These are phyloP conservation scores for Cladosporium sp. DNA, from an alignment of 2,329 filamentous ascomycete genomes.

Conservation along the genomic window DNA sequence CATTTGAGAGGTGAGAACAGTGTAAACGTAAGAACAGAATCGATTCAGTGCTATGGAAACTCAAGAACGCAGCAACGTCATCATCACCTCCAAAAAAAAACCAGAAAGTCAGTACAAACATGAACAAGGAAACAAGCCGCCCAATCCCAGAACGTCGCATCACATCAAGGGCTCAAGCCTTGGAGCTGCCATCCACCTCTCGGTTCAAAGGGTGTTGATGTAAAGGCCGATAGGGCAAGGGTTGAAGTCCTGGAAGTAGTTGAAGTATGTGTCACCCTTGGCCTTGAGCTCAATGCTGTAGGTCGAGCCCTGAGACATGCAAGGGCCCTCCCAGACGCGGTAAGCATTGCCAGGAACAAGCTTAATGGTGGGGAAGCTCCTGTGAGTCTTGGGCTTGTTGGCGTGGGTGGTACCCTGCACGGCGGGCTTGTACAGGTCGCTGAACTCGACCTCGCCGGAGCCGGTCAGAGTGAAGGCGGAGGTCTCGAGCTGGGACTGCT, in stretches of 20 bases:
- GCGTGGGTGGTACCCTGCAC: constrained; percentile 26
- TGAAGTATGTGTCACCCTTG: constrained; percentile 52
- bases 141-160: neutral
- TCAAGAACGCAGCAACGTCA: neutral
- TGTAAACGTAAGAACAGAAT: neutral
- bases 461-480: constrained; percentile 40
- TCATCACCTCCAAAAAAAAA: neutral
- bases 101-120: neutral
- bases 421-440: constrained; percentile 27
- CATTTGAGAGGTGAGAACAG: neutral
- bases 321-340: constrained; percentile 55
- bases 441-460: constrained; percentile 39
- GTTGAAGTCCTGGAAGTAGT: constrained; percentile 67
- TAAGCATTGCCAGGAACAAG: constrained; percentile 51
- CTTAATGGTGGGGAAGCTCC: neutral
- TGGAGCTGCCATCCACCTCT: neutral
- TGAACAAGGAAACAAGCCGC: neutral
- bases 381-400: constrained; percentile 7
- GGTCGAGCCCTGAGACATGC: constrained; percentile 52
- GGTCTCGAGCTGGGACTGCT: constrained; percentile 35
- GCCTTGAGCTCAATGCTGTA: constrained; percentile 56
- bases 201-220: neutral
- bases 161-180: constrained; percentile 12
- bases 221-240: constrained; percentile 30
- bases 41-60: neutral